phyloP scores from a whole-genome alignment of 2,329 filamentous ascomycete genomes.

The Myriosclerotinia duriaeana region DNA sequence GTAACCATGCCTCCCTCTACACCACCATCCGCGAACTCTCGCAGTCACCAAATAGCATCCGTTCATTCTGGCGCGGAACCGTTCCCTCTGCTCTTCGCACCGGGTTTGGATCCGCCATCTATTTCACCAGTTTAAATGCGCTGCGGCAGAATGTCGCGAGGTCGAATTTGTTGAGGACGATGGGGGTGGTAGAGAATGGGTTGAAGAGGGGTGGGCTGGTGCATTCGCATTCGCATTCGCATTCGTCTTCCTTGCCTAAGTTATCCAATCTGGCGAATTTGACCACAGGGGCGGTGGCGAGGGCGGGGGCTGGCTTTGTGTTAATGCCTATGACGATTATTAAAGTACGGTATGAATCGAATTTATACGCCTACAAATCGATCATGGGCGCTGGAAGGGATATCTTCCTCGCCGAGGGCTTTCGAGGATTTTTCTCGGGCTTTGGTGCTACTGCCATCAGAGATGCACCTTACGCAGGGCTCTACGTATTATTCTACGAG shows the following conservation, averaged over 20 bases:
- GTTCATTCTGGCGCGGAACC: conserved; percentile 86
- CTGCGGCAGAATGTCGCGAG: conserved; percentile 68
- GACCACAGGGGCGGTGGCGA: conserved; percentile 76
- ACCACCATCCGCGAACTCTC: conserved; percentile 69
- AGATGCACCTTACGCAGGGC: conserved; percentile 93
- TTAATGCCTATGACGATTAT: conserved; percentile 96
- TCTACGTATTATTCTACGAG: conserved; percentile 95
- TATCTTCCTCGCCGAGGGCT: conserved; percentile 70
- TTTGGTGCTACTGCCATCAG: conserved; percentile 91
- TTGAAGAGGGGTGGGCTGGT: conserved; percentile 27
- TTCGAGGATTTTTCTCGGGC: conserved; percentile 85
- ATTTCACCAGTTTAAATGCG: conserved; percentile 85
- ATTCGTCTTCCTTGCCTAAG: conserved; percentile 77
- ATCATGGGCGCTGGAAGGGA: conserved; percentile 70
- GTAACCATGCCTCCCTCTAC: conserved; percentile 66
- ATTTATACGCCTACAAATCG: conserved; percentile 78
- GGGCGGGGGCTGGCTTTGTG: conserved; percentile 82
- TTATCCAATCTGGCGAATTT: conserved; percentile 84
- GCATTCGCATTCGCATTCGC: too few relatives aligned
- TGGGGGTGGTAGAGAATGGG: conserved; percentile 37
- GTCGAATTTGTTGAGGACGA: conserved; percentile 43
- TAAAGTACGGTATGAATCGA: conserved; percentile 94
- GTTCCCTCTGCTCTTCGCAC: conserved; percentile 90
- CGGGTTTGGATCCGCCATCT: conserved; percentile 87
- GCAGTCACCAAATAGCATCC: conserved; percentile 59